phyloP scores from a whole-genome alignment of 1,139 yeast species.

The Lizanozyma gosingica region DNA sequence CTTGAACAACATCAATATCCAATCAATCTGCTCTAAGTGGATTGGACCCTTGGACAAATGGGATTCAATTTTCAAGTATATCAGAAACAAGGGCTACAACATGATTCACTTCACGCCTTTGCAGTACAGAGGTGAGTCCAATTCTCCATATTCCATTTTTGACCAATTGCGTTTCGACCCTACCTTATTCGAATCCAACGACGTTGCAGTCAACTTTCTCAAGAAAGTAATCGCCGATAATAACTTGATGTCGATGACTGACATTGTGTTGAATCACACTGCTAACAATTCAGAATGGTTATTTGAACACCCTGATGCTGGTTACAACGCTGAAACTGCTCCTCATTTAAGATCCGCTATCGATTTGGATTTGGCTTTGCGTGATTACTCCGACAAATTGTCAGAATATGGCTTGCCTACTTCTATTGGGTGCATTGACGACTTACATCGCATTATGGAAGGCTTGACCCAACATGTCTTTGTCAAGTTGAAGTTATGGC shows the following conservation, averaged over 20 bases:
- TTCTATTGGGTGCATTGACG: constrained; percentile 37
- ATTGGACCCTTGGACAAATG: constrained; percentile 61
- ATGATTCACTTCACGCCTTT: constrained; percentile 95
- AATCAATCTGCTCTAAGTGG: constrained; percentile 88
- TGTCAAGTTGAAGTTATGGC: constrained; percentile 69
- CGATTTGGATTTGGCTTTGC: constrained; percentile 63
- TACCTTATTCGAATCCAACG: constrained; percentile 40
- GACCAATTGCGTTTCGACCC: constrained; percentile 81
- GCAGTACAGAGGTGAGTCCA: constrained; percentile 78
- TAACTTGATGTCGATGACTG: constrained; percentile 71
- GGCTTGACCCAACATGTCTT: constrained; percentile 65
- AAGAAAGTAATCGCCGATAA: constrained; percentile 42
- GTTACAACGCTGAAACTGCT: constrained; percentile 78
- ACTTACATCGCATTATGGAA: constrained; percentile 50
- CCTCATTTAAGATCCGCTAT: constrained; percentile 83
- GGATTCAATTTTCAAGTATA: constrained; percentile 53
- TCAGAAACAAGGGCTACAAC: constrained; percentile 74
- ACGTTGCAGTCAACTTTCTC: constrained; percentile 20
- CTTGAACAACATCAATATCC: constrained; percentile 73
- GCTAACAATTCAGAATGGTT: constrained; percentile 88
- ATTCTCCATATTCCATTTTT: constrained; percentile 86
- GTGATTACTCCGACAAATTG: constrained; percentile 54
- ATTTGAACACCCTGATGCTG: constrained; percentile 78
- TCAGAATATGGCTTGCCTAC: constrained; percentile 53
- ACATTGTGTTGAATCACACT: constrained; percentile 91